Base-by-base conservation (phyloP, 306 rosid species). In the Lathyrus aphaca region DNA sequence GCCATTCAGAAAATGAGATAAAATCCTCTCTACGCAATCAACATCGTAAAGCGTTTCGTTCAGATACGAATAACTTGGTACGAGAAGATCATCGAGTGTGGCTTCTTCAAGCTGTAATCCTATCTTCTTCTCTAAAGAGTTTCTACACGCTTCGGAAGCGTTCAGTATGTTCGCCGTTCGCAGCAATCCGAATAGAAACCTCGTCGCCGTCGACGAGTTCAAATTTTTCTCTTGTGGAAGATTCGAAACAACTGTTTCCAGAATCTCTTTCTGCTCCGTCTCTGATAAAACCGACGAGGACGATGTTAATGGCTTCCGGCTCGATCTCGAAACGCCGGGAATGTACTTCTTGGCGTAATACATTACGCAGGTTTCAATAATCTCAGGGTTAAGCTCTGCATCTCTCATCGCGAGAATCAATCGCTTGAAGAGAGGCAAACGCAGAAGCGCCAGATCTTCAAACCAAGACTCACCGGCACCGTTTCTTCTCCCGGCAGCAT, bases 41-140 rank as follows among this genome's bases (percentile, higher is more conserved):
- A 95, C 91, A 38, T 95, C 99, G 76, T 95, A 95, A 1, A 95
- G 82, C 1, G 95, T 95, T 76, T 95, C 99, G 25, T 91, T 89
- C 67, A 91, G 79, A 64, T 95, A 91, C 23, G 99, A 95, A 57
- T 91, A 95, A 69, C 97, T 95, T 5, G 99, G 96, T 4, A 95
- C 82, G n/a, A 95, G 84, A 15, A 95, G 89, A 60, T 95, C 97
- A 53, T 95, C 99, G 11, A 95, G 77, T 19, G 92, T 88, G 10
- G 97, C 96, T 73, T 91, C 92, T 61, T 91, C 96, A 11, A 95
- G 88, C 66, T 89, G 97, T 17, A 78, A 76, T 8, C 95, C 99
- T 35, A 95, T 91, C 82, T 95, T 95, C 86, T 77, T 89, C 87
- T 95, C 99, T 77, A 95, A 46, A 6, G 83, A 69, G 35, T 88